phyloP scores from a whole-genome alignment of 2,329 filamentous ascomycete genomes.

The Talaromyces amestolkiae region DNA sequence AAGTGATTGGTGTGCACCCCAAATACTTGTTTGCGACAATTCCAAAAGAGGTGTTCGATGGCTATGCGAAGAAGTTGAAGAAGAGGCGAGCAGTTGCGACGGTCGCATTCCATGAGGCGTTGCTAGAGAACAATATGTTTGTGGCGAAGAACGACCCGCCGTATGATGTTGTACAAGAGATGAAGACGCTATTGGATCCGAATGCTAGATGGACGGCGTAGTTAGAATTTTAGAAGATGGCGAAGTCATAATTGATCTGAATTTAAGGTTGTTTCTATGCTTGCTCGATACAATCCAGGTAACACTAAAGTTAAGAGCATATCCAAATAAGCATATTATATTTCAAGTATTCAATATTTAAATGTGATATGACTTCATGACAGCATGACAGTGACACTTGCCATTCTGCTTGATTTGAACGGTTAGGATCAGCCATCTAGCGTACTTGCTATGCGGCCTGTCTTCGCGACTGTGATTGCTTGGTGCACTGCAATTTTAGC shows the following conservation, averaged over 20 bases:
- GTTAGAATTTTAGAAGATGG: background rate
- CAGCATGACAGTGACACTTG: no score
- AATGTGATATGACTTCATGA: no score
- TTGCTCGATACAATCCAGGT: no score
- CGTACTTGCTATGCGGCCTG: no score
- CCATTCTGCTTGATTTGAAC: no score
- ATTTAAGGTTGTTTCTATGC: background rate
- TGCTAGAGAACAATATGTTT: background rate
- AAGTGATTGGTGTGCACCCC: slow-evolving; percentile 94
- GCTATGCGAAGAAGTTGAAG: background rate
- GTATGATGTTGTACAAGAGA: background rate
- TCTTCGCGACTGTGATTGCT: no score
- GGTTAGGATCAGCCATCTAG: no score
- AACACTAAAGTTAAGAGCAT: no score
- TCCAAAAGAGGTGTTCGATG: background rate
- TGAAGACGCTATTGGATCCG: background rate
- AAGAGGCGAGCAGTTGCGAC: background rate
- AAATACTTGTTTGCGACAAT: slow-evolving; percentile 84
- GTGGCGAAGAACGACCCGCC: background rate
- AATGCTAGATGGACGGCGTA: background rate
- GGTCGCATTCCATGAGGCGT: background rate
- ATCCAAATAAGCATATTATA: no score
- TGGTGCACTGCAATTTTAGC: no score
- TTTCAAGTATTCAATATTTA: no score
- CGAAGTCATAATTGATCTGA: background rate